phyloP scores from a whole-genome alignment of 2,329 filamentous ascomycete genomes.

The Hansfordia pulvinata region DNA sequence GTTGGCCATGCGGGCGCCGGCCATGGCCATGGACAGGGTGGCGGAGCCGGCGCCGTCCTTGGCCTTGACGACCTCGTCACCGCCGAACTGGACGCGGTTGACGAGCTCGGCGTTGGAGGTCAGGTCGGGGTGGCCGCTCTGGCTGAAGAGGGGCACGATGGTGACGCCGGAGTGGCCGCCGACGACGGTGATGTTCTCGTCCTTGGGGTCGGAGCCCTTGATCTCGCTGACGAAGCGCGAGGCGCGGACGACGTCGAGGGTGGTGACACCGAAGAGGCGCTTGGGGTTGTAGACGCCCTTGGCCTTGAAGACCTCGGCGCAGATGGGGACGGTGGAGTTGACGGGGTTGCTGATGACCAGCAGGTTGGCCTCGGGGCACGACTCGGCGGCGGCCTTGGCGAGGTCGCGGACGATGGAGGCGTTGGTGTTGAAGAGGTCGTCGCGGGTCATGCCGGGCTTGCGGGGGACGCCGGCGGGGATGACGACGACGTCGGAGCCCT shows the following conservation, averaged over 20 bases:
- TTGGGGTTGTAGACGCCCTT: slow-evolving; percentile 96
- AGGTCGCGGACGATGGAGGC: slow-evolving; percentile 98
- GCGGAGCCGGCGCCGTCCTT: slow-evolving; percentile 96
- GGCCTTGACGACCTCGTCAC: slow-evolving; percentile 97
- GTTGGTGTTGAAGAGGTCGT: slow-evolving; percentile 99
- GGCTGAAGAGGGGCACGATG: slow-evolving; percentile 94
- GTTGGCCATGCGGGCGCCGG: slow-evolving; percentile 74
- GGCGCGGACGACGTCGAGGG: slow-evolving; percentile 95
- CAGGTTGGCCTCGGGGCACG: slow-evolving; percentile 83
- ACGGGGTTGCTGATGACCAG: slow-evolving; percentile 98
- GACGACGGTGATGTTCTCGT: slow-evolving; percentile 90
- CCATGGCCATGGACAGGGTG: slow-evolving; percentile 98
- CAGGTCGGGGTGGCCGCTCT: slow-evolving; percentile 79
- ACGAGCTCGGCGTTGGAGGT: slow-evolving; percentile 67
- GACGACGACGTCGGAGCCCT: slow-evolving; percentile 84
- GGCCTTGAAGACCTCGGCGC: slow-evolving; percentile 92
- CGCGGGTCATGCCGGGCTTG: slow-evolving; percentile 99
- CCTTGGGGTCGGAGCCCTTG: slow-evolving; percentile 78
- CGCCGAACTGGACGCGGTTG: slow-evolving; percentile 95
- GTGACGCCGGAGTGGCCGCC: slow-evolving; percentile 97
- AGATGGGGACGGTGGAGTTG: slow-evolving; percentile 98
- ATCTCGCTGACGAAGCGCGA: slow-evolving; percentile 94
- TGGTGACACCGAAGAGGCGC: slow-evolving; percentile 98
- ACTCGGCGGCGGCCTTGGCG: slow-evolving; percentile 83
- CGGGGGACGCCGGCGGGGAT: slow-evolving; percentile 97